Evolutionary conservation across 2,329 filamentous ascomycete genomes (phyloP).

Genomic region (Neurospora sp.): DNA sequence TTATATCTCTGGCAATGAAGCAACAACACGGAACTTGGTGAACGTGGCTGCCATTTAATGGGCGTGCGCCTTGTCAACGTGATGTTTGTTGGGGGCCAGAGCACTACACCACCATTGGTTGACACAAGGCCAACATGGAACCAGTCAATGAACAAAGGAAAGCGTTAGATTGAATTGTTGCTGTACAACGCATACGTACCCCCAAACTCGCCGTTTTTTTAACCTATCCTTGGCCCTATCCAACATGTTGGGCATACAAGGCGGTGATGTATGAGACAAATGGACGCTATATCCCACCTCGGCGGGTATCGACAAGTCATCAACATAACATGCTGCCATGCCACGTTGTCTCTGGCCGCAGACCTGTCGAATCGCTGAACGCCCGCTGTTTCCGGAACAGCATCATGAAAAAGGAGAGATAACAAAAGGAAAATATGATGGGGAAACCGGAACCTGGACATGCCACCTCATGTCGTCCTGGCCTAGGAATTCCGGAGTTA

Average conservation of each 20-base stretch:
- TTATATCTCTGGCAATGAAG: constrained; percentile 14
- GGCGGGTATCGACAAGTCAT: constrained; percentile 13
- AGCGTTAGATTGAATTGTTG: constrained; percentile 12
- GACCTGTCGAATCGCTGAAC: constrained; percentile 6
- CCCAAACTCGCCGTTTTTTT: neutral
- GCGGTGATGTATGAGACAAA: constrained; percentile 8
- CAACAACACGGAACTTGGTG: constrained; percentile 18
- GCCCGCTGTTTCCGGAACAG: neutral
- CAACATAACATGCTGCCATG: constrained; percentile 8
- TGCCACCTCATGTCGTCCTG: neutral
- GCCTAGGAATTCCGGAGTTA: neutral
- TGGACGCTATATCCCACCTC: constrained; percentile 8
- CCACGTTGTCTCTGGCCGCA: constrained; percentile 7
- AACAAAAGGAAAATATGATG: neutral
- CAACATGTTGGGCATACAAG: constrained; percentile 1
- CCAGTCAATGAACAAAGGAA: constrained; percentile 14
- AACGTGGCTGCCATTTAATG: constrained; percentile 26
- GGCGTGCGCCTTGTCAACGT: constrained; percentile 11
- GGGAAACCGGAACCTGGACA: neutral
- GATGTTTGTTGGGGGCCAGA: neutral
- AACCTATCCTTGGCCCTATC: neutral
- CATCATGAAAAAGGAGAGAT: neutral
- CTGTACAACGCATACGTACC: constrained; percentile 10
- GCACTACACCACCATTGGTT: constrained; percentile 10
- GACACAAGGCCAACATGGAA: neutral